Evolutionary conservation across 2,329 filamentous ascomycete genomes (phyloP).

Genomic region (Albophoma yamanashiensis): DNA sequence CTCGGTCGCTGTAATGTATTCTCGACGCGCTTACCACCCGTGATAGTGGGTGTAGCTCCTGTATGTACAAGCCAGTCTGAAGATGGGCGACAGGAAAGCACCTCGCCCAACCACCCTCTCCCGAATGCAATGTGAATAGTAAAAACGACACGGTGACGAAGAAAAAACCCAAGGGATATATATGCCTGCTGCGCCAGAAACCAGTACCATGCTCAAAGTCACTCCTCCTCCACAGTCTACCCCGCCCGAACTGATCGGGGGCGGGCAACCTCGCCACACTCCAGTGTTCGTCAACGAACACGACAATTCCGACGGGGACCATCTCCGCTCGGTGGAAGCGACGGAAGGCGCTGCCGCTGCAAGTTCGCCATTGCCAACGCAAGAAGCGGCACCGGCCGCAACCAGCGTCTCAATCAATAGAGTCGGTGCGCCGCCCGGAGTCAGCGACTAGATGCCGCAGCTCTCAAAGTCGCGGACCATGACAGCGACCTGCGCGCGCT

Average conservation of each 20-base stretch:
- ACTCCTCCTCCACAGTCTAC: not conserved
- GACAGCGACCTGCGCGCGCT: conserved; percentile 82
- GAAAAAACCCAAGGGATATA: not conserved
- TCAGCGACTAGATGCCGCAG: conserved; percentile 41
- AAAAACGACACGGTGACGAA: not conserved
- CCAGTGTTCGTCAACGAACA: not conserved
- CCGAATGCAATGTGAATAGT: not conserved
- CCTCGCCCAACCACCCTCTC: not conserved
- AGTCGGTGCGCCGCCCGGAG: too few species aligned
- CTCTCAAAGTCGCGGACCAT: conserved; percentile 79
- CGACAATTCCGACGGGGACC: not conserved
- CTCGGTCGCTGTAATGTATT: not conserved
- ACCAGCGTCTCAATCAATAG: not conserved
- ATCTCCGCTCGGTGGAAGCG: not conserved
- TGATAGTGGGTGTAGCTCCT: not conserved
- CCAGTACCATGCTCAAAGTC: not conserved
- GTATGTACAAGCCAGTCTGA: not conserved
- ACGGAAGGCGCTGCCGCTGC: not conserved
- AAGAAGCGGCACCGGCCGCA: not conserved
- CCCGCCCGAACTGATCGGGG: not conserved
- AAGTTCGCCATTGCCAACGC: not conserved
- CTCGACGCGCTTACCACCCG: not conserved
- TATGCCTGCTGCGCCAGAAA: not conserved
- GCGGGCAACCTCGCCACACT: not conserved
- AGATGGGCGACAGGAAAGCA: not conserved